phyloP scores from a whole-genome alignment of 139 green algal species.

The Deuterostichococcus epilithicus region DNA sequence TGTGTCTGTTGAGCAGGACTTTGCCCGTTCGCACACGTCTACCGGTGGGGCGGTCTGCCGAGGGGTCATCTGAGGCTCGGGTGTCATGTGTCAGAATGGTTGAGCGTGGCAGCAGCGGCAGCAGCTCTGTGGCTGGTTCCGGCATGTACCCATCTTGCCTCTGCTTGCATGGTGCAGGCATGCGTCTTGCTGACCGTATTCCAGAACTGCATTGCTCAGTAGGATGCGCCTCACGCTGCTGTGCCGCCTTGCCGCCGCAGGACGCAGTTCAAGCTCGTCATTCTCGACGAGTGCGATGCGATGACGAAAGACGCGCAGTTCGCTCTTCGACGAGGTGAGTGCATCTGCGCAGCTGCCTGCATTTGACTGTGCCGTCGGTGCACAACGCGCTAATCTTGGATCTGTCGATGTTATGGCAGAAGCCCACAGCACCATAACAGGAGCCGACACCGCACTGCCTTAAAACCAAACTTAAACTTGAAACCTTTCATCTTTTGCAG shows the following conservation, averaged over 20 bases:
- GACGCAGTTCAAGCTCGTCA: conserved; percentile 94
- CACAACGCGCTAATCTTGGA: too few relatives aligned
- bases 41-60: too few relatives aligned
- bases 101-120: too few relatives aligned
- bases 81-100: too few relatives aligned
- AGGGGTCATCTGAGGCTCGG: too few relatives aligned
- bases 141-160: too few relatives aligned
- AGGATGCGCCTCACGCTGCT: background rate
- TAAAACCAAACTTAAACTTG: background rate
- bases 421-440: background rate
- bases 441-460: background rate
- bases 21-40: too few relatives aligned
- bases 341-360: background rate
- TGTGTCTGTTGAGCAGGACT: too few relatives aligned
- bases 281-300: conserved; percentile 97
- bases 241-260: conserved; percentile 24
- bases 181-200: background rate
- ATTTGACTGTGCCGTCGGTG: background rate
- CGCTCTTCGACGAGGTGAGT: conserved; percentile 82
- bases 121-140: too few relatives aligned
- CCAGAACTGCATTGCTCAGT: background rate
- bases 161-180: background rate
- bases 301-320: conserved; percentile 99
- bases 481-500: conserved; percentile 35
- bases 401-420: too few relatives aligned